Base-by-base conservation (phyloP, 2,329 filamentous ascomycete genomes). In the Coniella lustricola region DNA sequence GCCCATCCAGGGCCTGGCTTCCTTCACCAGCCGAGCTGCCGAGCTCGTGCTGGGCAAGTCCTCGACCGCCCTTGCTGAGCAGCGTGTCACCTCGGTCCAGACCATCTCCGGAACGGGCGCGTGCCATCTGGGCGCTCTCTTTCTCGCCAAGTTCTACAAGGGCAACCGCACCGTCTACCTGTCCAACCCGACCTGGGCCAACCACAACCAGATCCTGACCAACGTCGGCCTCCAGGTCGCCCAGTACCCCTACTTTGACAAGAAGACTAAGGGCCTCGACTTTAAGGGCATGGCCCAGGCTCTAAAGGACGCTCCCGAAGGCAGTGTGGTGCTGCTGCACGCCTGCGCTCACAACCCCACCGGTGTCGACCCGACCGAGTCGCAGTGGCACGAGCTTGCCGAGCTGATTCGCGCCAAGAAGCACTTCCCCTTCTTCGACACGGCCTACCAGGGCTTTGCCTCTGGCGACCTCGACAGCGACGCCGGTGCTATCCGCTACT, bases 391-490 rank as follows among this genome's bases (percentile, higher is more conserved):
- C 67, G 79, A 94, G 70, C 82, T 98, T 54, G 90, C 91, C 45
- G 67, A 75, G 37, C 68, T 95, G 38, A 82, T 97, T 67, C 79
- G 79, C 60, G 68, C 80, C 61, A 89, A 85, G 70, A 80, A 80
- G 55, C 91, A 94, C 68, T 95, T 98, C 73, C 91, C 93, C 60
- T 97, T 98, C 80, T 97, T 98, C 71, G 93, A 98, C 75, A 88
- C 82, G 56, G 93, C 93, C 49, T 98, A 98, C 75, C 93, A 97
- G 70, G 91, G 93, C 49, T 98, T 98, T 65, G 93, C 93, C 3
- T 95, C 93, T 1, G 93, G 93, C 51, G 84, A 94, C 65, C 79
- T 97, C 17, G 75, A 78, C 58, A 81, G 82, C 52, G 93, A 98
- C 66, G 88, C 87, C 55, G 90, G 85, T 74, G 88, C 93, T n/a